These are phyloP conservation scores for Pulveroboletus sp. DNA, from an alignment of 768 basidiomycete species.

Conservation along the genomic window DNA sequence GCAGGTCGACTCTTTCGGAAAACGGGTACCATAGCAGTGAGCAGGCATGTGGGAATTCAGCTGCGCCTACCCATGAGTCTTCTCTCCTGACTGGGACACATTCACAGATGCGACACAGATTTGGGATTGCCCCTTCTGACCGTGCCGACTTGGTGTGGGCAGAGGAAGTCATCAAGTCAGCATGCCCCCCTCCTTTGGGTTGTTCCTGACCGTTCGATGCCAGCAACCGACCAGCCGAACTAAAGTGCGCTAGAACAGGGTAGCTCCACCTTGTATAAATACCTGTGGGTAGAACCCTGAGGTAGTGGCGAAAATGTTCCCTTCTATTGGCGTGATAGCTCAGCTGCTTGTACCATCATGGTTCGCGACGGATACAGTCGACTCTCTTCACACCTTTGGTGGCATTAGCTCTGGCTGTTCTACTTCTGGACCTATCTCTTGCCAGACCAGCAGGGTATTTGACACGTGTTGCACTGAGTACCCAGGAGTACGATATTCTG, in stretches of 20 bases:
- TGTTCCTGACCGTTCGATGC: background rate
- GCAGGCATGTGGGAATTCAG: background rate
- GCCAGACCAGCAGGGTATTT: constrained; percentile 45
- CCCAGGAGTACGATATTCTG: constrained; percentile 49
- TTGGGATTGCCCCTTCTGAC: background rate
- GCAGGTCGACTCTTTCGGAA: background rate
- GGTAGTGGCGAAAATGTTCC: constrained; percentile 9
- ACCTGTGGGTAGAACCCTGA: background rate
- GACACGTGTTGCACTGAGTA: constrained; percentile 61
- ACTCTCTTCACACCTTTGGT: constrained; percentile 27
- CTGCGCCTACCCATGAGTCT: background rate
- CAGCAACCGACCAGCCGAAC: background rate
- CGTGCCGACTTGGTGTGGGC: background rate
- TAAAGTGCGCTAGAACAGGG: background rate
- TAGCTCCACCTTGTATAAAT: constrained; percentile 1
- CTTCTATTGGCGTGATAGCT: constrained; percentile 19
- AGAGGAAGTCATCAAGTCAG: background rate
- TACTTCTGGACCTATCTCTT: constrained; percentile 46
- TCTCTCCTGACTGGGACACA: too few relatives aligned
- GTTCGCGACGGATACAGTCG: constrained; percentile 17
- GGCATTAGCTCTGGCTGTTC: constrained; percentile 49
- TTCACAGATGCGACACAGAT: background rate
- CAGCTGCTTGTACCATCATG: constrained; percentile 20
- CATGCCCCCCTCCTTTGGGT: background rate
- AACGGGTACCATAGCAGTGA: background rate